These are phyloP conservation scores for Yamadazyma akitaensis DNA, from an alignment of 805 yeast genomes.

Conservation along the genomic window DNA sequence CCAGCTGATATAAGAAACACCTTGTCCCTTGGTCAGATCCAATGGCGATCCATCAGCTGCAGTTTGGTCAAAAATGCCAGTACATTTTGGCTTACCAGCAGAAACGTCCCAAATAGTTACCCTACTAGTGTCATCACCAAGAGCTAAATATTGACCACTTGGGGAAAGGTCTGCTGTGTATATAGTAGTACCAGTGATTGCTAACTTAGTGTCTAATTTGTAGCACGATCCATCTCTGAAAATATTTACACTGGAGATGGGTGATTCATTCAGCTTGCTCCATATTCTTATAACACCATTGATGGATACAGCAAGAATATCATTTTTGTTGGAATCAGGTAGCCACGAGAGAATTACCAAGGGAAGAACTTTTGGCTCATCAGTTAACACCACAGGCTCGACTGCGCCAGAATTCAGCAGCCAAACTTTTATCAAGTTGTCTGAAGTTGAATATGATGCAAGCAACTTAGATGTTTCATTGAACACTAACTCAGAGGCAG, in stretches of 20 bases:
- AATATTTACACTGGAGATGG: slow-evolving; percentile 2
- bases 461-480: slow-evolving; percentile 51
- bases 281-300: slow-evolving; percentile 72
- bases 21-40: slow-evolving; percentile 15
- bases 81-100: slow-evolving; percentile 4
- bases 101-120: slow-evolving; percentile 50
- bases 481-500: slow-evolving; percentile 55
- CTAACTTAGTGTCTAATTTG: slow-evolving; percentile 7
- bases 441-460: slow-evolving; percentile 72
- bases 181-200: slow-evolving; percentile 38
- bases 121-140: slow-evolving; percentile 66
- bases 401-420: slow-evolving; percentile 57
- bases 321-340: slow-evolving; percentile 10
- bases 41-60: slow-evolving; percentile 4
- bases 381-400: slow-evolving; percentile 1
- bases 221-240: slow-evolving; percentile 25
- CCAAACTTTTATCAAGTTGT: slow-evolving; percentile 72
- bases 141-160: slow-evolving; percentile 46
- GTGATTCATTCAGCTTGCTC: slow-evolving; percentile 42
- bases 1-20: slow-evolving; percentile 41
- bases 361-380: slow-evolving; percentile 50
- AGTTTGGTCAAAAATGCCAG: slow-evolving; percentile 6
- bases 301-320: slow-evolving; percentile 52
- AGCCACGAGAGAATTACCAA: slow-evolving; percentile 57
- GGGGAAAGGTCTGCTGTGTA: slow-evolving; percentile 53